Evolutionary conservation across 2,329 filamentous ascomycete species (phyloP).

Genomic region (Thyridium curvatum): DNA sequence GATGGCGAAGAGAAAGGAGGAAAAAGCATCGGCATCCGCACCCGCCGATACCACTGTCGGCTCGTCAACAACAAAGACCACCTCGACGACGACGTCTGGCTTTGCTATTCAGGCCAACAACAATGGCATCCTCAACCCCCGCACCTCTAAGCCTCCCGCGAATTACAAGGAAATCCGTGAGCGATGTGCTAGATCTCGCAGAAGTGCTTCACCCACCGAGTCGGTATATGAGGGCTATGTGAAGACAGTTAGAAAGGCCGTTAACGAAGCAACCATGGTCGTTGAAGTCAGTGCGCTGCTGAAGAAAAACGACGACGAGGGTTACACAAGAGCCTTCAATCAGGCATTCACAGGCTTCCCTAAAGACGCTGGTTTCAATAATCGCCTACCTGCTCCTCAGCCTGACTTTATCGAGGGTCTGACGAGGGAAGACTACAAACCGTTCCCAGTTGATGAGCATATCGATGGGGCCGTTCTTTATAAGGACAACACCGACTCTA

Average conservation of each 20-base stretch:
- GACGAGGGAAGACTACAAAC: constrained; percentile 6
- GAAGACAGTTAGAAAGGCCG: constrained; percentile 3
- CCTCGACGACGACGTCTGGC: constrained; percentile 5
- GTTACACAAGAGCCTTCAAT: constrained; percentile 6
- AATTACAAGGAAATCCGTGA: constrained; percentile 10
- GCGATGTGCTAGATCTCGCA: constrained; percentile 6
- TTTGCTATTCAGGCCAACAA: constrained; percentile 7
- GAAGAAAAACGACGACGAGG: constrained; percentile 9
- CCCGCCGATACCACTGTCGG: background rate
- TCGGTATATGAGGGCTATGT: constrained; percentile 8
- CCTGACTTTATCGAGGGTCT: constrained; percentile 20
- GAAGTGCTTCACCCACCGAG: constrained; percentile 8
- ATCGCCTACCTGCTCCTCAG: constrained; percentile 17
- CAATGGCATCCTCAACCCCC: constrained; percentile 10
- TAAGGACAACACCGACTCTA: constrained; percentile 7
- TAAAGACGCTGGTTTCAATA: constrained; percentile 18
- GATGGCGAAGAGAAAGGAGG: constrained; percentile 3
- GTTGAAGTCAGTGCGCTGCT: constrained; percentile 8
- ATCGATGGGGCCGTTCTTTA: constrained; percentile 11
- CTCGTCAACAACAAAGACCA: constrained; percentile 1
- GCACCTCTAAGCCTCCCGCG: constrained; percentile 9
- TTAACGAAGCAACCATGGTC: constrained; percentile 12
- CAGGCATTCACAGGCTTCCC: constrained; percentile 15
- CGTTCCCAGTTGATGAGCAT: constrained; percentile 7
- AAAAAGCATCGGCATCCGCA: background rate